These are phyloP conservation scores for Pseudovirgaria hyperparasitica DNA, from an alignment of 2,329 filamentous ascomycete species.

Conservation along the genomic window DNA sequence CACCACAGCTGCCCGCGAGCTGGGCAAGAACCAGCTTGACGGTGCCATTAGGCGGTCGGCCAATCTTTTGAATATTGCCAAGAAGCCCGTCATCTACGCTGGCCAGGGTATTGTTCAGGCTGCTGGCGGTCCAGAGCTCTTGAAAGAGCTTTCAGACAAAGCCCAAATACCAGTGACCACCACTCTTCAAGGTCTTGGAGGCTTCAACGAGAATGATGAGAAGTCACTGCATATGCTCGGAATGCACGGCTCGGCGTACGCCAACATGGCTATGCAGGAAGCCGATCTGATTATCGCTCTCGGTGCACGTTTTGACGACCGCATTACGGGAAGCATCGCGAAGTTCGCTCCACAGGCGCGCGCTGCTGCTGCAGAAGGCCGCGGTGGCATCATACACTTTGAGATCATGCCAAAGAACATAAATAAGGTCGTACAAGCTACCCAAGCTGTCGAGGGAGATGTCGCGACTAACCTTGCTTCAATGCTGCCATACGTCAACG, in stretches of 20 bases:
- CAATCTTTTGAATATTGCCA: slow-evolving; percentile 69
- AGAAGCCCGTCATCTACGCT: slow-evolving; percentile 92
- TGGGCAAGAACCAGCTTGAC: slow-evolving; percentile 60
- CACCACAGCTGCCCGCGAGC: slow-evolving; percentile 63
- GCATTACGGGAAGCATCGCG: slow-evolving; percentile 67
- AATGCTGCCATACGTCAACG: slow-evolving; percentile 60
- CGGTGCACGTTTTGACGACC: slow-evolving; percentile 89
- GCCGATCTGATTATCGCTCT: slow-evolving; percentile 92
- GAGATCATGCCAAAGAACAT: slow-evolving; percentile 99
- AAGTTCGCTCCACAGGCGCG: slow-evolving; percentile 88
- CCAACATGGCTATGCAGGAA: slow-evolving; percentile 97
- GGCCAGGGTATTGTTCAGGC: slow-evolving; percentile 78
- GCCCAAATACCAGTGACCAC: slow-evolving; percentile 88
- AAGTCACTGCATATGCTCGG: slow-evolving; percentile 97
- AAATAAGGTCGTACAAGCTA: slow-evolving; percentile 97
- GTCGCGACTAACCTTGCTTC: slow-evolving; percentile 65
- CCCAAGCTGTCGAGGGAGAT: slow-evolving; percentile 89
- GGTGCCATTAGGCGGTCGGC: slow-evolving; percentile 65
- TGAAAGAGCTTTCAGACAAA: slow-evolving; percentile 84
- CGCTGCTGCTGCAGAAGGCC: slow-evolving; percentile 67
- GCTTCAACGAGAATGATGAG: slow-evolving; percentile 81
- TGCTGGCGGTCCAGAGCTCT: slow-evolving; percentile 63
- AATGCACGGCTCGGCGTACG: slow-evolving; percentile 95
- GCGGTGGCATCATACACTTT: slow-evolving; percentile 93
- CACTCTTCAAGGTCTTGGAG: slow-evolving; percentile 85